Evolutionary conservation across 2,329 filamentous ascomycete genomes (phyloP), one percentile per base, ranked within the genome.

Genomic region (Penicillium sp.): DNA sequence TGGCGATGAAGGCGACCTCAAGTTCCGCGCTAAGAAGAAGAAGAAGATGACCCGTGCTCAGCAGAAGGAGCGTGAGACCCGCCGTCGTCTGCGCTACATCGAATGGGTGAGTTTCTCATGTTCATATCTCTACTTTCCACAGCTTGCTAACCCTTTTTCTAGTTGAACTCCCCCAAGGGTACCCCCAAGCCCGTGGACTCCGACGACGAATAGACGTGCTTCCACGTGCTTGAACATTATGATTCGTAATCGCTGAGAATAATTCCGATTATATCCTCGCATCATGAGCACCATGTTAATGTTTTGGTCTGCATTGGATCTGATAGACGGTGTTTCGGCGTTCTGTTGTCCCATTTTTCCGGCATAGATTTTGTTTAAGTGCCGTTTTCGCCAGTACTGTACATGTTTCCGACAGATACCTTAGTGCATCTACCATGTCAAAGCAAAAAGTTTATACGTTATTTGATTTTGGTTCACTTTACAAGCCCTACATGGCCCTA

Each of bases 31-130:
- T 37, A 94, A 93, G 84, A 89, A 89, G 80, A 97, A 97, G 91
- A 96, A 93, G 87, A 99, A 99, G 90, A 86, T 94, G 86, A 99
- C 94, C 57, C 91, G 95, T 82, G 92, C 92, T 78, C 92, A 99
- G 77, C 68, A 93, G 73, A 99, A 99, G 85, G 94, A 99, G 76
- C 84, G 89, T 21, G 93, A 97, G 78, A 89, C 89, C 43, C 84
- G 95, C 63, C 86, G 93, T 66, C 84, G 94, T 67, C 81, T 97
- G 77, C 86, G 94, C 69, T 92, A 99, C 77, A 84, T 87, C 59
- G 84, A 87, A 69, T 87, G 84, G 83, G 68, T 65, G 19, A 57
- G 71, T 67, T 57, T 66, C 33, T 42, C 41, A 12, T 55, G 27
- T 56, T 43, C 7, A 10, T 9, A 21, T 42, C 51, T 17, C 13